Evolutionary conservation across 495 filamentous ascomycete genomes (phyloP).

Genomic region (Podospora bellae-mahoneyi): DNA sequence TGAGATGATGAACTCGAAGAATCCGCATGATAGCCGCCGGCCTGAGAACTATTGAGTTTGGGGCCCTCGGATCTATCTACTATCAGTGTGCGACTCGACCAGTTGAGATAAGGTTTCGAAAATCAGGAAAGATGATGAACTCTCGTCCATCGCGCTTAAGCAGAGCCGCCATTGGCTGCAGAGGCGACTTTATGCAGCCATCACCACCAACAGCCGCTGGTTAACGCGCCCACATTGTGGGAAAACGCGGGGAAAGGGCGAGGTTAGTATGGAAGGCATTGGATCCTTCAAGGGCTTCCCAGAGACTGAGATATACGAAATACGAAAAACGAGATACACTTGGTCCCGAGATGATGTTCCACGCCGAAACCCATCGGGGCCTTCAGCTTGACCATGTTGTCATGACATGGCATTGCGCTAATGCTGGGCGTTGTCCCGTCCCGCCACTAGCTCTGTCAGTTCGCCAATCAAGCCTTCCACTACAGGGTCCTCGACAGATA

Average conservation of each 20-base stretch:
- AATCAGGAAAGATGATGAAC: background rate
- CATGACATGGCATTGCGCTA: background rate
- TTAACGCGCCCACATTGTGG: background rate
- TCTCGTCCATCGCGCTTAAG: background rate
- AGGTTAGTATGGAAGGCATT: background rate
- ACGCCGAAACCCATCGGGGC: background rate
- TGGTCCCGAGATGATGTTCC: background rate
- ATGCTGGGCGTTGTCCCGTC: background rate
- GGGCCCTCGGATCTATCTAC: too few relatives aligned
- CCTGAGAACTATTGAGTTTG: background rate
- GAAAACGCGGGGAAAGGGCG: background rate
- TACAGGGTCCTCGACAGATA: background rate
- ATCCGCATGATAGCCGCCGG: background rate
- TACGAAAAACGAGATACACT: background rate
- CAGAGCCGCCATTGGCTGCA: background rate
- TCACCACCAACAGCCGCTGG: slow-evolving; percentile 1
- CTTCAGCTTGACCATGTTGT: background rate
- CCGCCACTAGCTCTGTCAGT: background rate
- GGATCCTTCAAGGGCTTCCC: background rate
- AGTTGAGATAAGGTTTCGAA: background rate
- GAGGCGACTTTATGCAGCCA: background rate
- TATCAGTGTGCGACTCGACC: background rate
- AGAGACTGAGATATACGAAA: background rate
- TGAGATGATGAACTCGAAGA: background rate
- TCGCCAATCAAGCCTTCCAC: background rate